Evolutionary conservation across 129 eudicot genomes (phyloP).

Genomic region (Mikania micrantha): DNA sequence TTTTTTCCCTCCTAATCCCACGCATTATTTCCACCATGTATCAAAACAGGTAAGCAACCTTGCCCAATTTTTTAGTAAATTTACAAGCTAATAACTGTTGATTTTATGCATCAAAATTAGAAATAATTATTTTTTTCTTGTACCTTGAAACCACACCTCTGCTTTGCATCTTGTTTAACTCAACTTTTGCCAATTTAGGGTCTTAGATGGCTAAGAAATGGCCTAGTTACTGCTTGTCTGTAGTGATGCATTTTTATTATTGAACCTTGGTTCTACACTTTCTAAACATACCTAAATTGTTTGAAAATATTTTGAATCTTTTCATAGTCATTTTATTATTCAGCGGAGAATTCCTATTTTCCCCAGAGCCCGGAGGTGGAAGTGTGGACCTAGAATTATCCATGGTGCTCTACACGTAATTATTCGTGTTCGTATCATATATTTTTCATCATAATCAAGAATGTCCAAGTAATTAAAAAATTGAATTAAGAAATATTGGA

Average conservation of each 20-base stretch:
- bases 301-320: too few species aligned
- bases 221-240: neutral
- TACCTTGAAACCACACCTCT: neutral
- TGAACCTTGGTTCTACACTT: too few species aligned
- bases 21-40: slow-evolving; percentile 11
- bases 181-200: neutral
- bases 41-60: neutral
- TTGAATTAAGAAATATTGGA: too few species aligned
- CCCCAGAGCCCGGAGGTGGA: too few species aligned
- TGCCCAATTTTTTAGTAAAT: neutral
- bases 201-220: neutral
- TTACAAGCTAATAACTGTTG: neutral
- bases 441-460: too few species aligned
- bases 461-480: too few species aligned
- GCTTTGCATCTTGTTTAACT: neutral
- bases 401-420: too few species aligned
- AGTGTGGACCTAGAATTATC: too few species aligned
- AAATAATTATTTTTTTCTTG: neutral
- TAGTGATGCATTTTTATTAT: neutral
- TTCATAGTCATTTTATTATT: too few species aligned
- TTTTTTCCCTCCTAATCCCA: slow-evolving; percentile 16
- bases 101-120: neutral
- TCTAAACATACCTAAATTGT: too few species aligned
- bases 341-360: too few species aligned
- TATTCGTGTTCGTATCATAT: too few species aligned